Conservation (phyloP, 2,329 filamentous ascomycete genomes). For the Cladosporium sphaerospermum region DNA sequence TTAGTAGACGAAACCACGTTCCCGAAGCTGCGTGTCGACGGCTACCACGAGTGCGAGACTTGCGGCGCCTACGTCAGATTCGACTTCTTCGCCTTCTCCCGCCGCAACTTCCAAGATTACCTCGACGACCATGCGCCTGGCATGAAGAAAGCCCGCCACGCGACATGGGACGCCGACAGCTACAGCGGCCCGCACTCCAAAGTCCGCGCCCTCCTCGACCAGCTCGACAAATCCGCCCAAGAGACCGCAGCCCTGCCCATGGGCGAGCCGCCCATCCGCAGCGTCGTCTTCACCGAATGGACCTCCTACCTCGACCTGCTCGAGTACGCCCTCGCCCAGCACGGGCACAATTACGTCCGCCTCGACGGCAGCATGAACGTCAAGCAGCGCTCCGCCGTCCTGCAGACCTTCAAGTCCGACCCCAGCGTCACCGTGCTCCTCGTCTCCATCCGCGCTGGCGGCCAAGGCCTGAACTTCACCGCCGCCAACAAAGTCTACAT, state of each 20-base stretch:
- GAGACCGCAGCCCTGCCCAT: conserved; percentile 56
- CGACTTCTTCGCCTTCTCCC: conserved; percentile 62
- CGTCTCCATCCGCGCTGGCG: conserved; percentile 87
- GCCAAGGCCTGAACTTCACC: conserved; percentile 85
- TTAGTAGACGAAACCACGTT: conserved; percentile 51
- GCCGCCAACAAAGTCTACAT: conserved; percentile 82
- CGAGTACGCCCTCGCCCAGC: conserved; percentile 66
- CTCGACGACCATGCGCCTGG: conserved; percentile 51
- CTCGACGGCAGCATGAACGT: conserved; percentile 88
- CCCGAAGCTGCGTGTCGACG: conserved; percentile 33
- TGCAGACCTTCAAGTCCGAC: conserved; percentile 72
- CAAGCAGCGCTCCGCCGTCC: conserved; percentile 63
- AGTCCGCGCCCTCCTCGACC: conserved; percentile 72
- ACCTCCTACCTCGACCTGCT: conserved; percentile 92
- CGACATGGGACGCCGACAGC: conserved; percentile 53
- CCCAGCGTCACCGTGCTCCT: conserved; percentile 69
- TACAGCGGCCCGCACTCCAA: conserved; percentile 91
- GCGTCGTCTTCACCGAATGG: conserved; percentile 94
- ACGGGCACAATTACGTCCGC: conserved; percentile 64
- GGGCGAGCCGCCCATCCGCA: conserved; percentile 63
- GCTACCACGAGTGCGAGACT: conserved; percentile 57
- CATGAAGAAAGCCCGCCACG: conserved; percentile 42
- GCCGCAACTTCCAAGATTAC: conserved; percentile 43
- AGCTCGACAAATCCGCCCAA: conserved; percentile 59
- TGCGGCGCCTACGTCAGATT: conserved; percentile 61